Base-by-base conservation (phyloP, 345 rosid genomes). In the Boechera retrofracta region DNA sequence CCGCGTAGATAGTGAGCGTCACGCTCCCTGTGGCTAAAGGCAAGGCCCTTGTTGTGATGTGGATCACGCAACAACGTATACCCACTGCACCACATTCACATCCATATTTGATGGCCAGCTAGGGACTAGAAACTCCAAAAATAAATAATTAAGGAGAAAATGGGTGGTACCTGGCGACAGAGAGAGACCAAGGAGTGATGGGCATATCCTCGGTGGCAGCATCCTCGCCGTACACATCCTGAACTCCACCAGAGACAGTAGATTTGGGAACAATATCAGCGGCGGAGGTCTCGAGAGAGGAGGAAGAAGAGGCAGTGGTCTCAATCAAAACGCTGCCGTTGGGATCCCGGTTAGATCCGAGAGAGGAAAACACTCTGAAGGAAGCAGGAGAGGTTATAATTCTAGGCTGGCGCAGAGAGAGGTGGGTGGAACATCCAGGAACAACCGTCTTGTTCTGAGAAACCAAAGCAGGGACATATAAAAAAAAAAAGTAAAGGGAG, bases 21-120 rank as follows among this genome's bases (percentile, higher is more conserved):
- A 79, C 98, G 86, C 86, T 94, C 98, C 74, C 85, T 87, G 56
- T 84, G 86, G 57, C 70, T 81, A 82, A 94, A 94, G 67, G 97
- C 98, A 78, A 94, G 95, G 35, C 98, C 98, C 75, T 94, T 94
- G 83, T 94, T 92, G 84, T 92, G 95, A 78, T 90, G 98, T 29
- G 98, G 98, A 83, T 92, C 95, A 67, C 98, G 88, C 83, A 94
- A 82, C 89, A 94, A 81, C n/a, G 93, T 78, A 83, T 92, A 94
- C 3, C 98, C 98, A 72, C 98, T 94, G 88, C 82, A 75, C 12
- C 5, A 57, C 18, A 47, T 7, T 53, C 71, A 63, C 45, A 64
- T 8, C 11, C 21, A 36, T 33, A 29, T 3, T 51, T n/a, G 58
- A 47, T 33, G 56, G 16, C 32, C 11, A 49, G 38, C 5, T 6